Conservation (phyloP, 345 rosid species). For the Microthlaspi erraticum region DNA sequence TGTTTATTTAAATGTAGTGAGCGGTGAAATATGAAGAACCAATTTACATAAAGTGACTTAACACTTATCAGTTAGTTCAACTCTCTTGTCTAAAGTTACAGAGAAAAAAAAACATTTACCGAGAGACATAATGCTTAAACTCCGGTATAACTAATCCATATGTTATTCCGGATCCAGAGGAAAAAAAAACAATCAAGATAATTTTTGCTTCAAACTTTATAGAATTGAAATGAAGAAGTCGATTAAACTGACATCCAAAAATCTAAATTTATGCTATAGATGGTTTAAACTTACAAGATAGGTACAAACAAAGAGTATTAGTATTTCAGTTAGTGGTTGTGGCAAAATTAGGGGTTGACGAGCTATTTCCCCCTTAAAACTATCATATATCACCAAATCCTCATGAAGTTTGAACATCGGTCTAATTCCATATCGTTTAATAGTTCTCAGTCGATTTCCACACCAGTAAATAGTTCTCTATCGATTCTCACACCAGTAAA, state of each 20-base stretch:
- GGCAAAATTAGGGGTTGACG: no score
- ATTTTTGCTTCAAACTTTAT: background rate
- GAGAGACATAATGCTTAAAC: background rate
- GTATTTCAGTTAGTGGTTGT: slow-evolving; percentile 41
- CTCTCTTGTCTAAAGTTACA: background rate
- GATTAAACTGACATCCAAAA: background rate
- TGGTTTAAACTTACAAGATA: background rate
- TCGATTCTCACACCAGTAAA: no score
- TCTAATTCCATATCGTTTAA: no score
- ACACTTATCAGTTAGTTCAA: background rate
- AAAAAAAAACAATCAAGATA: no score
- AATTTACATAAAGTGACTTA: background rate
- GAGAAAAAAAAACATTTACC: background rate
- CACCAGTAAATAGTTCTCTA: no score
- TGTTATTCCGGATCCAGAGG: slow-evolving; percentile 6
- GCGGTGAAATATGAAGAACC: background rate
- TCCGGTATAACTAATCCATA: background rate
- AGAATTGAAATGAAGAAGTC: background rate
- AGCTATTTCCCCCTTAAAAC: no score
- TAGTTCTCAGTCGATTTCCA: no score
- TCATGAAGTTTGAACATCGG: no score
- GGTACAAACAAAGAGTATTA: slow-evolving; percentile 15
- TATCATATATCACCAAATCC: no score
- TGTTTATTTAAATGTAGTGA: background rate
- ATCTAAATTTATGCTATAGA: background rate